A percentile compares a stretch with the other conserved stretches of the same genome.
Conservation (phyloP, 345 rosid species). For the Anastatica hierochuntica region DNA sequence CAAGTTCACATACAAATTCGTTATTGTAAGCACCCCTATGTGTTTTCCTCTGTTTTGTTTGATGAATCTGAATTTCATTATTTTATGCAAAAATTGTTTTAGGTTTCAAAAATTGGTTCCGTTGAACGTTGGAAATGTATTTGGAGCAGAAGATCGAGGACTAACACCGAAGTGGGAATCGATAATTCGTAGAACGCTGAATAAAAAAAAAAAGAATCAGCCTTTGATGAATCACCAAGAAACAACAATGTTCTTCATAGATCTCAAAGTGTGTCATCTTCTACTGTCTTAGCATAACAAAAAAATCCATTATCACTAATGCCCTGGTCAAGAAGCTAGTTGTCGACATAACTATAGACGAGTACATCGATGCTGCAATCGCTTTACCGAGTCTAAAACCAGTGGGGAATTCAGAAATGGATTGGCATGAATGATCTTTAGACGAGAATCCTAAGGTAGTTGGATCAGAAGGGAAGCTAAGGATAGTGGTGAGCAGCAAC, state of each 20-base stretch:
- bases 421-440: conserved; percentile 83
- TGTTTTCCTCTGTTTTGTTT: background rate
- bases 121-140: conserved; percentile 81
- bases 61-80: background rate
- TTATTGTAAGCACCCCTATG: background rate
- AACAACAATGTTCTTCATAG: conserved; percentile 19
- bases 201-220: conserved; percentile 56
- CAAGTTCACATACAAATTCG: conserved; percentile 48
- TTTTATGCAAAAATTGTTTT: background rate
- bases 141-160: conserved; percentile 83
- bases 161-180: conserved; percentile 94
- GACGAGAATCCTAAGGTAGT: conserved; percentile 58
- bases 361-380: conserved; percentile 25
- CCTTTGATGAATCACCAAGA: conserved; percentile 37
- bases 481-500: conserved; percentile 65
- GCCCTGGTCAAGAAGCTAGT: conserved; percentile 28
- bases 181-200: conserved; percentile 74
- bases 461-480: conserved; percentile 48
- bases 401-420: conserved; percentile 28
- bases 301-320: conserved; percentile 63
- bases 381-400: conserved; percentile 16
- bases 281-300: conserved; percentile 49
- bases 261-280: conserved; percentile 71
- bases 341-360: conserved; percentile 35
- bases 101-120: conserved; percentile 99